These are phyloP conservation scores for Thecaphora thlaspeos DNA, from an alignment of 1,284 basidiomycete species.

Conservation along the genomic window DNA sequence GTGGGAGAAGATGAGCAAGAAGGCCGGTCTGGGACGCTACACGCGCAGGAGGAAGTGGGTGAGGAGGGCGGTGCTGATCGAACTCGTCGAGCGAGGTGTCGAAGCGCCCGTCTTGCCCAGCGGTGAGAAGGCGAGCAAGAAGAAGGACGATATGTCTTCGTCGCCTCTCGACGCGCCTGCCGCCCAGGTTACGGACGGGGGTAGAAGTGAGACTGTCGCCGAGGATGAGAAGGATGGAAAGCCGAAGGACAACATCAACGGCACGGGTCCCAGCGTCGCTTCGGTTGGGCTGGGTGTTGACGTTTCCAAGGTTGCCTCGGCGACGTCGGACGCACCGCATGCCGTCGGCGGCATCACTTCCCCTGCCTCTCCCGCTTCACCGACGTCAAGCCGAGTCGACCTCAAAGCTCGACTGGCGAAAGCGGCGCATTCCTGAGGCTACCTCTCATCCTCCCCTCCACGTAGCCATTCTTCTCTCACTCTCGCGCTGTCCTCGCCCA, in stretches of 20 bases:
- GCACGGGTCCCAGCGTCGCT: no score
- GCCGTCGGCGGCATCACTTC: no score
- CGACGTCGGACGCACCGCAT: neutral
- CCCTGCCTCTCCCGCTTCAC: no score
- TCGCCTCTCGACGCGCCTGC: no score
- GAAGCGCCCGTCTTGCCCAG: constrained; percentile 6
- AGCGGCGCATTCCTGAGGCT: constrained; percentile 6
- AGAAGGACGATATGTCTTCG: no score
- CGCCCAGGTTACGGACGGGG: no score
- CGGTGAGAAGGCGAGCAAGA: no score
- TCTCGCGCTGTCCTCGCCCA: no score
- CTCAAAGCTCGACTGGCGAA: constrained; percentile 20
- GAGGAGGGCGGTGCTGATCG: constrained; percentile 57
- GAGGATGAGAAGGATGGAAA: no score
- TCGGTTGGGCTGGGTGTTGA: no score
- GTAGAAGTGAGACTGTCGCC: constrained; percentile 10
- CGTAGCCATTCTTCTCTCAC: no score
- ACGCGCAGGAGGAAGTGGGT: constrained; percentile 59
- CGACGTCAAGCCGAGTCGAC: constrained; percentile 2
- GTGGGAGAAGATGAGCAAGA: constrained; percentile 77
- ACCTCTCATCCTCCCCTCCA: neutral
- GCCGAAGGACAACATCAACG: no score
- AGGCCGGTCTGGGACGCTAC: constrained; percentile 76
- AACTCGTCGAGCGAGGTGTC: constrained; percentile 49
- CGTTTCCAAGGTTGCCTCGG: neutral